phyloP scores from a whole-genome alignment of 108 stramenopile genomes.

The Skeletonema tropicum region DNA sequence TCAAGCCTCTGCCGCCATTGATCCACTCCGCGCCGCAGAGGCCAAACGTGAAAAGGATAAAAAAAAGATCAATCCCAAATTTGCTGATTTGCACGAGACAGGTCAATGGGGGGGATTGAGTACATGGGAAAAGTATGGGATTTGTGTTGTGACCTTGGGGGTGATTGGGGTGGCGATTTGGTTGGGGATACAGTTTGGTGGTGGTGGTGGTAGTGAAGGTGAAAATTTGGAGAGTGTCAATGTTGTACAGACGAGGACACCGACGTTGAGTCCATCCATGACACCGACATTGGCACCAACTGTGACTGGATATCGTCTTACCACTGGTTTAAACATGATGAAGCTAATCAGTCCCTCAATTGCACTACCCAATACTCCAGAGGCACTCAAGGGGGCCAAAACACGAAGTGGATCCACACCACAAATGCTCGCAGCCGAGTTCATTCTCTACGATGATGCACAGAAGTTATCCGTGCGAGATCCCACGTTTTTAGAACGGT shows the following conservation, averaged over 20 bases:
- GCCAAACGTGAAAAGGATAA: conserved; percentile 5
- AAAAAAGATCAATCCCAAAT: conserved; percentile 22
- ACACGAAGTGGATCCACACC: conserved; percentile 19
- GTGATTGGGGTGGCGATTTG: conserved; percentile 21
- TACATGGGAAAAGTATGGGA: conserved; percentile 32
- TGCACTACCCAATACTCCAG: conserved; percentile 23
- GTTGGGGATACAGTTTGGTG: conserved; percentile 24
- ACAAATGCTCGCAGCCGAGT: conserved; percentile 42
- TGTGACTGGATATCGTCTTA: conserved; percentile 8
- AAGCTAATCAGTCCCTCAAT: conserved; percentile 5
- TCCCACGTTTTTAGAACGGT: conserved; percentile 40
- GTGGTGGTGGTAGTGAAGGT: conserved; percentile 7
- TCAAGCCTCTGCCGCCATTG: background rate
- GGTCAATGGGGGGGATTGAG: conserved; percentile 35
- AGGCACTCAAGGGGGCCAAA: conserved; percentile 33
- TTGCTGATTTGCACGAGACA: conserved; percentile 33
- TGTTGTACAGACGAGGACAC: background rate
- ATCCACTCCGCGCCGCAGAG: conserved; percentile 28
- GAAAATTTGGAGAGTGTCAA: conserved; percentile 2
- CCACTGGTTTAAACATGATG: conserved; percentile 28
- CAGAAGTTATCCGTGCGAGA: conserved; percentile 23
- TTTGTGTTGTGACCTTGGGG: conserved; percentile 23
- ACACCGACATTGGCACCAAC: conserved; percentile 11
- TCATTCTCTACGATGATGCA: conserved; percentile 39
- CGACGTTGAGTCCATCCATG: conserved; percentile 2